phyloP scores from a whole-genome alignment of 305 asterid species.

The Striga hermonthica region DNA sequence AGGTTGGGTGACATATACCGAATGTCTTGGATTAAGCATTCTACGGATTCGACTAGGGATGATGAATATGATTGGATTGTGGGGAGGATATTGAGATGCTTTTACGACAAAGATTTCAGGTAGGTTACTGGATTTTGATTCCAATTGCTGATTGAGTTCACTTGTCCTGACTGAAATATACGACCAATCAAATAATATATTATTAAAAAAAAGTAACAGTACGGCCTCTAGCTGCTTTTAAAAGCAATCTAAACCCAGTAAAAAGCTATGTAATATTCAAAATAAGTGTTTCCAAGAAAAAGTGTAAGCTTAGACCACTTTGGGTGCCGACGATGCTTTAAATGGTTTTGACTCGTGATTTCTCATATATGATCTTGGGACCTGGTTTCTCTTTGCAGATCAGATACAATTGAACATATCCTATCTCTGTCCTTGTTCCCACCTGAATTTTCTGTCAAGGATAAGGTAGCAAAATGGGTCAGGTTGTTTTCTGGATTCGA shows the following conservation, averaged over 20 bases:
- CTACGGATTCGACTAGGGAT: constrained; percentile 39
- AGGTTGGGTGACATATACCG: constrained; percentile 82
- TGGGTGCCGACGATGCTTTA: constrained; percentile 20
- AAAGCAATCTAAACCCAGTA: too few relatives aligned
- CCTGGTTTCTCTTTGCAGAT: constrained; percentile 54
- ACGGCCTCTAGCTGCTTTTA: not conserved
- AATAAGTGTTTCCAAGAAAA: too few relatives aligned
- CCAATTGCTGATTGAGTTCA: constrained; percentile 15
- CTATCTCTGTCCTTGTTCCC: constrained; percentile 79
- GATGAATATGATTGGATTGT: constrained; percentile 83
- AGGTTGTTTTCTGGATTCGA: constrained; percentile 74
- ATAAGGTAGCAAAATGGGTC: constrained; percentile 76
- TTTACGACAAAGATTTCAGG: constrained; percentile 99
- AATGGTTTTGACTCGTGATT: constrained; percentile 21
- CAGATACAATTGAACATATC: constrained; percentile 79
- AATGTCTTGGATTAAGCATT: constrained; percentile 52
- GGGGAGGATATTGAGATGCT: constrained; percentile 86
- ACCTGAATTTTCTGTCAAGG: constrained; percentile 62
- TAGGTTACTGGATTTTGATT: constrained; percentile 34
- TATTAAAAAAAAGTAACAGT: constrained; percentile 6
- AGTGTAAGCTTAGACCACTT: too few relatives aligned
- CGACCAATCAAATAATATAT: constrained; percentile 17
- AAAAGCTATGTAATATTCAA: too few relatives aligned
- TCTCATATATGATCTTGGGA: constrained; percentile 15
- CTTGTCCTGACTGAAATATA: constrained; percentile 8